Conservation (phyloP, 1,284 basidiomycete genomes). For the Ganoderma boninense region DNA sequence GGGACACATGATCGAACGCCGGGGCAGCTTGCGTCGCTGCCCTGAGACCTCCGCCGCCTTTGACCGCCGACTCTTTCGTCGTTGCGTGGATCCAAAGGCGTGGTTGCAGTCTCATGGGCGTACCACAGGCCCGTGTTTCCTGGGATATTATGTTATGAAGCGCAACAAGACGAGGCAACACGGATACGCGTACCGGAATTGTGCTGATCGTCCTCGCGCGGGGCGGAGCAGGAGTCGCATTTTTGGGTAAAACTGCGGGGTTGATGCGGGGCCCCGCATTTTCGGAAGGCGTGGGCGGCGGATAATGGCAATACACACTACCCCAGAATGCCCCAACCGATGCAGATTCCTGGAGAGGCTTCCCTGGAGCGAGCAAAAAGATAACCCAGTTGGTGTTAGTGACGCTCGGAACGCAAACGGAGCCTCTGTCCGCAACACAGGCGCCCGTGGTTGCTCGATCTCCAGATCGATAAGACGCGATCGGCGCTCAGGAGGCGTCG, state of each 20-base stretch:
- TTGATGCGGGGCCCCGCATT: conserved; percentile 7
- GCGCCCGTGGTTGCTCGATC: not conserved
- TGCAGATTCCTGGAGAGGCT: not conserved
- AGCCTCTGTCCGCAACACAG: not conserved
- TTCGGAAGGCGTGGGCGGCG: not conserved
- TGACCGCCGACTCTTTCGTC: not conserved
- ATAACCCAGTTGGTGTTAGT: not conserved
- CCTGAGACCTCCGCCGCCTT: not conserved
- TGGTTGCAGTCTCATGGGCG: not conserved
- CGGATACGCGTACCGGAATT: not conserved
- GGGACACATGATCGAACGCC: not conserved
- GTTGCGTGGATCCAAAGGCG: not conserved
- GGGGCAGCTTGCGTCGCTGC: not conserved
- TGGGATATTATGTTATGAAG: not conserved
- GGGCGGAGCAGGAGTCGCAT: not conserved
- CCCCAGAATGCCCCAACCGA: not conserved
- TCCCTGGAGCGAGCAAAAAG: not conserved
- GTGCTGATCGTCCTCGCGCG: not conserved
- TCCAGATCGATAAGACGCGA: not conserved
- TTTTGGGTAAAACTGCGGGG: not conserved
- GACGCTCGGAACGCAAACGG: not conserved
- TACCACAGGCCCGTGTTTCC: not conserved
- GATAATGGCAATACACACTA: not conserved
- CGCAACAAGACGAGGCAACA: not conserved
- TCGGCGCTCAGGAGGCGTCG: not conserved